Evolutionary conservation across 192 early-diverging fungal genomes (phyloP).

Genomic region (Coemansia furcata): DNA sequence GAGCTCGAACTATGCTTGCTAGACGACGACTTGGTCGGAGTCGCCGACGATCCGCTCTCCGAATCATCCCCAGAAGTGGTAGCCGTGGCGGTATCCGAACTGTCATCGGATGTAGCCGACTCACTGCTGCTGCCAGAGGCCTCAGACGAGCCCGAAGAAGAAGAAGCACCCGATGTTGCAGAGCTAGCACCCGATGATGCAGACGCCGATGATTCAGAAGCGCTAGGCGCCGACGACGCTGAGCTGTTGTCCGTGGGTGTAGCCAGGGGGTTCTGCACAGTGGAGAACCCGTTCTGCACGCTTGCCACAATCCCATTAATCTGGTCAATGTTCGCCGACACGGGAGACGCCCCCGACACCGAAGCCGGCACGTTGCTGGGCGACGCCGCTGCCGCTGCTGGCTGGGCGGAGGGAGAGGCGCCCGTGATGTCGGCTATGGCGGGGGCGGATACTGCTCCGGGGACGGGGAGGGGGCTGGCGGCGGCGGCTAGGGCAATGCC

Average conservation of each 20-base stretch:
- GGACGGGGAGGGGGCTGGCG: not conserved
- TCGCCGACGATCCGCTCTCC: not conserved
- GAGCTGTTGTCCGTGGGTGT: not conserved
- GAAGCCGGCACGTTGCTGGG: constrained; percentile 4
- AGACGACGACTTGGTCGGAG: not conserved
- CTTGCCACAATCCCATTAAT: constrained; percentile 1
- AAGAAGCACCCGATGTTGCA: not conserved
- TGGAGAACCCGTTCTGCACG: constrained; percentile 6
- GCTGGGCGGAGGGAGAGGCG: not conserved
- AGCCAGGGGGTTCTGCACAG: constrained; percentile 3
- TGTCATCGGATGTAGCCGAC: not conserved
- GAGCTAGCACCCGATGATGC: not conserved
- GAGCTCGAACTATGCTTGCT: not conserved
- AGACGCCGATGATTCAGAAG: not conserved
- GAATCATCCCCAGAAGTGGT: not conserved
- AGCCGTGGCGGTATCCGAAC: not conserved
- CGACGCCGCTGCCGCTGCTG: constrained; percentile 3
- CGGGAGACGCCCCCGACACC: not conserved
- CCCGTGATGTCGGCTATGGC: not conserved
- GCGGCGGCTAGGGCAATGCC: not conserved
- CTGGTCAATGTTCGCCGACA: constrained; percentile 1
- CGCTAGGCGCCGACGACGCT: not conserved
- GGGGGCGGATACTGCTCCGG: not conserved
- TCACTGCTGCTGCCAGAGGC: not conserved
- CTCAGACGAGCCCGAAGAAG: not conserved